Evolutionary conservation across 2,329 filamentous ascomycete species (phyloP), one percentile per base, ranked within the genome.

Genomic region (Capronia epimyces): DNA sequence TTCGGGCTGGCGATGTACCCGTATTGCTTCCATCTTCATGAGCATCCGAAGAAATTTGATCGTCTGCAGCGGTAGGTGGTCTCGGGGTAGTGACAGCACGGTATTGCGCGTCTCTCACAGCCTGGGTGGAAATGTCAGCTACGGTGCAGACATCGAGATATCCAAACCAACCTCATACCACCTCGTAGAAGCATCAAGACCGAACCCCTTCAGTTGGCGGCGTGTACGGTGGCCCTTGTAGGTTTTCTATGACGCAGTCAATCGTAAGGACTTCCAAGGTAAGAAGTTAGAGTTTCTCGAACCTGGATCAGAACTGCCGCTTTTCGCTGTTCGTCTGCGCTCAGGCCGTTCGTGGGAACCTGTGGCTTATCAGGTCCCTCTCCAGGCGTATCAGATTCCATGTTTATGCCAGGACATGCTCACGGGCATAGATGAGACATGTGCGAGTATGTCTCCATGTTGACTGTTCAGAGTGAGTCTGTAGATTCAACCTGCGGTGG

Each of bases 151-250:
- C 24, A 27, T 25, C 25, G 16, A n/a, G 13, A n/a, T 21, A 12
- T 25, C 12, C 24, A 36, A 32, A 55, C 82, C 70, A 48, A 86
- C 84, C 62, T 87, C 81, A 9, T 80, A 71, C 85, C 86, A 90
- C 61, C 86, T 74, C 24, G 82, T 82, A 24, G 75, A 79, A n/a
- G 86, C 78, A 65, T 86, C 79, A 27, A 94, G 66, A 1, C 79
- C 78, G 58, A 84, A 73, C 0, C 88, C 88, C 34, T 79, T 67
- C 60, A 93, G 73, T 65, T 88, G 83, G 42, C 88, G 73, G 37
- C 88, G 78, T 43, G 80, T 77, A 47, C 86, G 78, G 66, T 94
- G 87, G 4, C 88, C 87, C 27, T 89, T 78, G 65, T 89, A 94
- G 21, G 83, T 85, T 59, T 83, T 81, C 71, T 88, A 42, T 9